phyloP scores from a whole-genome alignment of 73 alveolate species.

The Tetrahymena malaccensis region DNA sequence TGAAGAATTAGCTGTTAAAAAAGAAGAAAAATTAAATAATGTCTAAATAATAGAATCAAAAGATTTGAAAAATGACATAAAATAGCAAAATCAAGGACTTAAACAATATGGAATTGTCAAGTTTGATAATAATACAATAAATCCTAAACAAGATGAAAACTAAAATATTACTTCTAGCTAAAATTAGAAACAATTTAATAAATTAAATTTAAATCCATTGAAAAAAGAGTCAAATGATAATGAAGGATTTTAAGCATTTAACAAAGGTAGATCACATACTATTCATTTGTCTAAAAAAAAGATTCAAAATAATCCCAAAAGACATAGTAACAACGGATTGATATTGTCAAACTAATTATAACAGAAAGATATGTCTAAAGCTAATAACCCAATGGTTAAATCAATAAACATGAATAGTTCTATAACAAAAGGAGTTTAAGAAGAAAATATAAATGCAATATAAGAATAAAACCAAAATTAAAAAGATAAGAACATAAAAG shows the following conservation, averaged over 20 bases:
- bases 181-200: neutral
- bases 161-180: neutral
- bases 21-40: neutral
- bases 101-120: neutral
- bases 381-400: neutral
- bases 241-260: too few relatives aligned
- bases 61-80: neutral
- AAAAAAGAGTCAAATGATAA: neutral
- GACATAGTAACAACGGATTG: neutral
- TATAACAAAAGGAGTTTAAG: neutral
- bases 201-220: too few relatives aligned
- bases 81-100: neutral
- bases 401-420: neutral
- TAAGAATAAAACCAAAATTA: neutral
- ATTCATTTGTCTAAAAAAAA: neutral
- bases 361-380: neutral
- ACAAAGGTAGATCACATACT: neutral
- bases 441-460: neutral
- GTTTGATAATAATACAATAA: neutral
- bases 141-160: neutral
- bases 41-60: neutral
- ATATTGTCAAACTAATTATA: too few relatives aligned
- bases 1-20: neutral
- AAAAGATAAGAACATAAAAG: neutral
- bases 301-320: neutral